phyloP scores from a whole-genome alignment of 2,329 filamentous ascomycete genomes.

The Rutstroemia sp. region DNA sequence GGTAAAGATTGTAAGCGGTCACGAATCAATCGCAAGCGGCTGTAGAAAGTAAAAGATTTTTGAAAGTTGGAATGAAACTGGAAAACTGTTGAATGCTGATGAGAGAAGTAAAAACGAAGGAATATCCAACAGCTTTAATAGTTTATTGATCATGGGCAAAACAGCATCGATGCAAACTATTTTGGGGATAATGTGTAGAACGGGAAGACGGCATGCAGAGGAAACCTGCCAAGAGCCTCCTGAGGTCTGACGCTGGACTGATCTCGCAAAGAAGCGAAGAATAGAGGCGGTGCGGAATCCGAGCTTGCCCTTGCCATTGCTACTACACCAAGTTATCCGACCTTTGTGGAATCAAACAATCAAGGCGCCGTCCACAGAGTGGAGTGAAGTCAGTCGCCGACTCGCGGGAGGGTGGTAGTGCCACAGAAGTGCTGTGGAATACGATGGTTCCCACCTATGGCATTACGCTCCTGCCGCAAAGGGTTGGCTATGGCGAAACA shows the following conservation, averaged over 20 bases:
- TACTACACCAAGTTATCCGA: background rate
- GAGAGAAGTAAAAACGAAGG: constrained; percentile 15
- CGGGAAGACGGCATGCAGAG: background rate
- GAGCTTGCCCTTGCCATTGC: background rate
- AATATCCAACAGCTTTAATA: constrained; percentile 23
- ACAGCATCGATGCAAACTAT: background rate
- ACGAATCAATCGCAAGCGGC: constrained; percentile 27
- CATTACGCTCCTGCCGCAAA: background rate
- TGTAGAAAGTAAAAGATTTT: constrained; percentile 15
- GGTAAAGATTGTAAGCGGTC: constrained; percentile 22
- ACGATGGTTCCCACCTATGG: background rate
- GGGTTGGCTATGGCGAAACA: background rate
- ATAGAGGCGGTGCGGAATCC: background rate
- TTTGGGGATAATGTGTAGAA: background rate
- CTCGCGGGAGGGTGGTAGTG: background rate
- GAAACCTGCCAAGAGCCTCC: background rate
- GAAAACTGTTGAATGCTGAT: constrained; percentile 26
- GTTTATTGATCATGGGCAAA: constrained; percentile 7
- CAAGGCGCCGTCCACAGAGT: background rate
- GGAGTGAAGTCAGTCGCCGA: background rate
- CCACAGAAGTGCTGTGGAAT: too few relatives aligned
- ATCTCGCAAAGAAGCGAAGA: background rate
- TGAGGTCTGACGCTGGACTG: constrained; percentile 5
- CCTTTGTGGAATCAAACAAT: background rate
- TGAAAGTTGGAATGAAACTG: constrained; percentile 12